A percentile compares a stretch with the other conserved stretches of the same genome.
These are phyloP conservation scores for Dictyostelium citrinum DNA, from an alignment of 78 protist species.

Conservation along the genomic window DNA sequence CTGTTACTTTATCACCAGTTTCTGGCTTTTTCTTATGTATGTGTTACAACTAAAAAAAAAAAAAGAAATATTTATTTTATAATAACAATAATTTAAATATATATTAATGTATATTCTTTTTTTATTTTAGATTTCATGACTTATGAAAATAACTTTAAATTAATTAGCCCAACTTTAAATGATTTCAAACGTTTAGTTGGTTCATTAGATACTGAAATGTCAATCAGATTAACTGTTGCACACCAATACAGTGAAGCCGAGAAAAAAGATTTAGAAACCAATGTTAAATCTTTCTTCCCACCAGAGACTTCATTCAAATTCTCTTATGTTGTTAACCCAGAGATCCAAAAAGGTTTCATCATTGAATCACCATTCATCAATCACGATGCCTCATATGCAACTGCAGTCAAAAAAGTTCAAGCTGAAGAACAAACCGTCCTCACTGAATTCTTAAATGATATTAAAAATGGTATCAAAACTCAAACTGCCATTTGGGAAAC, in stretches of 20 bases:
- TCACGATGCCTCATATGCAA: slow-evolving; percentile 41
- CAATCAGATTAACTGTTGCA: slow-evolving; percentile 56
- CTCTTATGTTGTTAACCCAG: slow-evolving; percentile 32
- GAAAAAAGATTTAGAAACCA: not conserved
- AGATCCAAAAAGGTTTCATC: slow-evolving; percentile 52
- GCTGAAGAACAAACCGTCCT: slow-evolving; percentile 13
- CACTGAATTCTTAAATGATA: slow-evolving; percentile 12
- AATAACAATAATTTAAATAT: too few species aligned
- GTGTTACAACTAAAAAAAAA: not conserved
- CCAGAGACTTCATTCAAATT: slow-evolving; percentile 24
- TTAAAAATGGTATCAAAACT: slow-evolving; percentile 18
- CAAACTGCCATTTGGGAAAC: slow-evolving; percentile 46
- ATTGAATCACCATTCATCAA: slow-evolving; percentile 63
- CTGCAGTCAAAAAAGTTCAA: slow-evolving; percentile 19
- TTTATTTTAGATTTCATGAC: slow-evolving; percentile 24
- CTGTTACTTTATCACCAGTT: slow-evolving; percentile 39
- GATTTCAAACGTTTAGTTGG: slow-evolving; percentile 61
- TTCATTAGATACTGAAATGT: slow-evolving; percentile 55
- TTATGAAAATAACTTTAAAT: slow-evolving; percentile 22
- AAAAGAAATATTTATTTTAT: too few species aligned
- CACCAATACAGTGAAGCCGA: slow-evolving; percentile 28
- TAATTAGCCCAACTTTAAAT: slow-evolving; percentile 7
- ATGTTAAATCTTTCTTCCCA: slow-evolving; percentile 39
- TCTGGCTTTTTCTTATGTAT: slow-evolving; percentile 50
- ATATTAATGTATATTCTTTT: too few species aligned